Percentiles rank a stretch among this genome's conserved stretches.
phyloP scores from a whole-genome alignment of 148 eudicot species.

The Rhododendron kiyosumense region DNA sequence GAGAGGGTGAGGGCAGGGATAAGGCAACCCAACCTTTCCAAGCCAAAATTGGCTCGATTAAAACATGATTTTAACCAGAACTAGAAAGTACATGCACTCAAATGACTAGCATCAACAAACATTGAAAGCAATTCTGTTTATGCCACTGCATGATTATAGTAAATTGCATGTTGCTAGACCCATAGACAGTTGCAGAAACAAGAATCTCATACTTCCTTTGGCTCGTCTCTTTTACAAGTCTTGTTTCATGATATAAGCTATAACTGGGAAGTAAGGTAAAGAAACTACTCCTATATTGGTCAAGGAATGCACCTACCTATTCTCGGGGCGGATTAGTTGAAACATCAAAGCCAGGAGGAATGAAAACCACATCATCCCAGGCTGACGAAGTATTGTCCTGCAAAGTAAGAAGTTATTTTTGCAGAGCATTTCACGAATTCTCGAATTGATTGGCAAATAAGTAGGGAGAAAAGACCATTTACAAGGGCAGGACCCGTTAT shows the following conservation, averaged over 20 bases:
- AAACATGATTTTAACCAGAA: not conserved
- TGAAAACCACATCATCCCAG: slow-evolving; percentile 88
- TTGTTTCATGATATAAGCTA: not conserved
- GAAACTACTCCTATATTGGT: not conserved
- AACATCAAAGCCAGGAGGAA: slow-evolving; percentile 95
- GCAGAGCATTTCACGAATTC: not conserved
- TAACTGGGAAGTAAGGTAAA: not conserved
- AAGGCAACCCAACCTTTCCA: too few relatives aligned
- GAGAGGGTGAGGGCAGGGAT: too few relatives aligned
- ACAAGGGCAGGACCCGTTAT: not conserved
- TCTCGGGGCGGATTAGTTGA: slow-evolving; percentile 36
- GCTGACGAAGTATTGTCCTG: slow-evolving; percentile 50
- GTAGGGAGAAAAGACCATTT: not conserved
- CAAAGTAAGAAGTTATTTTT: slow-evolving; percentile 7
- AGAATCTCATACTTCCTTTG: not conserved
- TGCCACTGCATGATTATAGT: not conserved
- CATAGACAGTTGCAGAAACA: not conserved
- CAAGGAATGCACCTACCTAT: not conserved
- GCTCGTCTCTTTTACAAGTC: not conserved
- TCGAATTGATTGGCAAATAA: not conserved
- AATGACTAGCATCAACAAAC: not conserved
- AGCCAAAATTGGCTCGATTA: not conserved
- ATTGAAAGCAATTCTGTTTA: not conserved
- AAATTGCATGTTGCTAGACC: slow-evolving; percentile 1
- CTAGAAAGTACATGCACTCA: not conserved